These are phyloP conservation scores for Hanseniaspora lachancei DNA, from an alignment of 805 yeast genomes.

Conservation along the genomic window DNA sequence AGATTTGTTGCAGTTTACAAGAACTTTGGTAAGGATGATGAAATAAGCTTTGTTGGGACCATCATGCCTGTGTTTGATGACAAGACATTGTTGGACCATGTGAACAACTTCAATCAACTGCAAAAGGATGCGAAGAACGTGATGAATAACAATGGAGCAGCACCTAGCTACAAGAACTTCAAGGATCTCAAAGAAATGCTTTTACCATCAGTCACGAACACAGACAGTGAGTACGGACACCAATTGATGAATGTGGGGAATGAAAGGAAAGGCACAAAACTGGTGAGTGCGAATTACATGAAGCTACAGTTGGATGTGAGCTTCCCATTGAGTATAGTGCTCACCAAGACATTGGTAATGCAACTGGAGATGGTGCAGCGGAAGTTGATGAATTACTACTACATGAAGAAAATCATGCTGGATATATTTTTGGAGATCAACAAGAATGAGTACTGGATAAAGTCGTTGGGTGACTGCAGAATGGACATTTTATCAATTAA, in stretches of 20 bases:
- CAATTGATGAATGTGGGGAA: background rate
- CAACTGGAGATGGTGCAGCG: constrained; percentile 75
- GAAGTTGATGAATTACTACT: constrained; percentile 50
- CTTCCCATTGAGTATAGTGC: constrained; percentile 70
- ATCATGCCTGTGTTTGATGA: constrained; percentile 3
- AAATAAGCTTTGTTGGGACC: background rate
- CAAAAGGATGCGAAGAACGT: constrained; percentile 16
- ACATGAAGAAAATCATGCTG: constrained; percentile 45
- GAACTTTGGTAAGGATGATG: background rate
- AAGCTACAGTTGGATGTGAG: constrained; percentile 55
- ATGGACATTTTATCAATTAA: constrained; percentile 39
- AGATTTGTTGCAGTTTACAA: constrained; percentile 13
- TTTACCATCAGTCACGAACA: constrained; percentile 10
- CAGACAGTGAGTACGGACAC: background rate
- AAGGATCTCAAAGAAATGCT: constrained; percentile 13
- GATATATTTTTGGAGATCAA: constrained; percentile 61
- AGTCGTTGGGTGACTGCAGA: background rate
- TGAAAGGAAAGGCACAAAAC: constrained; percentile 20
- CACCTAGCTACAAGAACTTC: constrained; percentile 13
- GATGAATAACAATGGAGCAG: constrained; percentile 25
- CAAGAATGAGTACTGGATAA: constrained; percentile 55
- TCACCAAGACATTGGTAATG: constrained; percentile 54
- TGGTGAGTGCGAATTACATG: constrained; percentile 38
- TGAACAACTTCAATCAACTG: background rate
- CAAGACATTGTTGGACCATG: constrained; percentile 7